Evolutionary conservation across 208 protist species (phyloP).

Genomic region (Crithidia fasciculata): DNA sequence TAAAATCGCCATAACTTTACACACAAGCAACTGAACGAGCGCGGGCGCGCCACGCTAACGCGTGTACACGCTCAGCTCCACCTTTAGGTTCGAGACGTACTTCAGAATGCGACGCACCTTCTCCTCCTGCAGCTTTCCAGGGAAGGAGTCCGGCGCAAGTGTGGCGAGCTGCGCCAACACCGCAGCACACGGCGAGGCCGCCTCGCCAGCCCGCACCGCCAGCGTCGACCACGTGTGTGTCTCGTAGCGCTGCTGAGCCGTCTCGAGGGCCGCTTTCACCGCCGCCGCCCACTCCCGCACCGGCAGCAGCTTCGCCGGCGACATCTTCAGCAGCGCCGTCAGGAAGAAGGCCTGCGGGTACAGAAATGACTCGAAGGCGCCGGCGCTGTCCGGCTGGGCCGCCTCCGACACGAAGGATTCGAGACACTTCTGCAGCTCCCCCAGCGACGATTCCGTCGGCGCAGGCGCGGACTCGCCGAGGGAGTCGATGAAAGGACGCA

Average conservation of each 20-base stretch:
- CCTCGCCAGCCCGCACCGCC: conserved; percentile 6
- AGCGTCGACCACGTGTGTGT: conserved; percentile 30
- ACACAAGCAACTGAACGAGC: too few species aligned
- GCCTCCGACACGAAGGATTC: conserved; percentile 30
- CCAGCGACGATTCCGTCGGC: conserved; percentile 23
- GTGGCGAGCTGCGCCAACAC: conserved; percentile 15
- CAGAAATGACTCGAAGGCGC: conserved; percentile 57
- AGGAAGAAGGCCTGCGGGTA: conserved; percentile 73
- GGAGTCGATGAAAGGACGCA: conserved; percentile 44
- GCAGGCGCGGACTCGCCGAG: conserved; percentile 27
- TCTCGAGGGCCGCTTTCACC: conserved; percentile 41
- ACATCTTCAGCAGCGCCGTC: conserved; percentile 59
- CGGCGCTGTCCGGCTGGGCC: conserved; percentile 24
- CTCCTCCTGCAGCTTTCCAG: conserved; percentile 27
- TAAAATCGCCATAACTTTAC: too few species aligned
- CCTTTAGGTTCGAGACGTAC: conserved; percentile 27
- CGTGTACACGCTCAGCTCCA: conserved; percentile 21
- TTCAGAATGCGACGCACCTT: conserved; percentile 32
- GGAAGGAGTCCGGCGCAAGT: conserved; percentile 28
- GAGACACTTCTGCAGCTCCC: conserved; percentile 26
- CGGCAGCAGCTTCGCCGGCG: conserved; percentile 42
- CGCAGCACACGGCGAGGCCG: background rate
- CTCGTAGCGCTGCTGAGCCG: conserved; percentile 42
- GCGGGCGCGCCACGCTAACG: background rate
- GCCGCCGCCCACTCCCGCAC: conserved; percentile 55